A percentile compares a stretch with the other conserved stretches of the same genome.
phyloP scores from a whole-genome alignment of 257 asterid species.

The Solanum habrochaites region DNA sequence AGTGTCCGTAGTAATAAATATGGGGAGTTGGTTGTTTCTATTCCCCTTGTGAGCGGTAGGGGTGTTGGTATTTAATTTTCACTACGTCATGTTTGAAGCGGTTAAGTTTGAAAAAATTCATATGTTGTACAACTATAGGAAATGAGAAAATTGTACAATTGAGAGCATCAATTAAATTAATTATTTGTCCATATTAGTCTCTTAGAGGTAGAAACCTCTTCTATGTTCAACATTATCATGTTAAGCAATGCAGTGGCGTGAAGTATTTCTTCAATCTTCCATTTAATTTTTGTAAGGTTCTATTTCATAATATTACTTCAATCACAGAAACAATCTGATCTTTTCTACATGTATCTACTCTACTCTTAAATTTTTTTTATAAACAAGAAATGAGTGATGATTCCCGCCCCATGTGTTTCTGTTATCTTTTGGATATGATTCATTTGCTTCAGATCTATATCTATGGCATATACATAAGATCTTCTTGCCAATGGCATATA shows the following conservation, averaged over 20 bases:
- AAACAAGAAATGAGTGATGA: not conserved
- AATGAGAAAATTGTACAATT: not conserved
- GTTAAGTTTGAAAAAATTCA: not conserved
- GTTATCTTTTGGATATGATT: not conserved
- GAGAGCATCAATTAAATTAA: not conserved
- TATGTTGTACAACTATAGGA: not conserved
- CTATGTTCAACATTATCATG: not conserved
- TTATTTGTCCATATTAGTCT: not conserved
- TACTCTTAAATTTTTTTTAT: not conserved
- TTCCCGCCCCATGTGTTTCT: not conserved
- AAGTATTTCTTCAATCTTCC: not conserved
- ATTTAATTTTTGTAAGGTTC: no score
- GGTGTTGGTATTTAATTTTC: not conserved
- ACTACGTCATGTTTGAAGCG: not conserved
- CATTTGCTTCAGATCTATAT: not conserved
- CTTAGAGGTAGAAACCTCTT: not conserved
- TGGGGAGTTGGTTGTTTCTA: not conserved
- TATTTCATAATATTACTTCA: no score
- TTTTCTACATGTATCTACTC: no score
- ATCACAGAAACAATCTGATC: no score
- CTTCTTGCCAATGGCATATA: not conserved
- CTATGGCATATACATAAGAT: not conserved
- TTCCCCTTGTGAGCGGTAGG: not conserved
- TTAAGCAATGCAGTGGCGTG: not conserved
- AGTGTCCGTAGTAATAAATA: not conserved